phyloP scores from a whole-genome alignment of 345 rosid genomes.

The Microthlaspi erraticum region DNA sequence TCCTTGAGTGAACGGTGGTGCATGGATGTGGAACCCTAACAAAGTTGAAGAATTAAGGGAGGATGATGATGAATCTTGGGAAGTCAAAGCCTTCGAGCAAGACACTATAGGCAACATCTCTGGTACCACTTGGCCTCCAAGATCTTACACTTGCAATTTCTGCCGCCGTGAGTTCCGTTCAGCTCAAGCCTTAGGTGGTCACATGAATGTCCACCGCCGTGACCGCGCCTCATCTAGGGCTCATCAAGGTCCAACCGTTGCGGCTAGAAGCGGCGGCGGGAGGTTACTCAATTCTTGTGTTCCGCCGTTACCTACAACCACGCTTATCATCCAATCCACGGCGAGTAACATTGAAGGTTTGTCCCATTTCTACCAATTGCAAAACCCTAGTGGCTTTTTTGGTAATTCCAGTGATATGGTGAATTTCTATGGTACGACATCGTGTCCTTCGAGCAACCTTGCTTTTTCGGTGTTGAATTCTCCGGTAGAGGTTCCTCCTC shows the following conservation, averaged over 20 bases:
- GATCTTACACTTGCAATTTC: slow-evolving; percentile 92
- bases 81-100: slow-evolving; percentile 87
- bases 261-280: slow-evolving; percentile 8
- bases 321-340: slow-evolving; percentile 39
- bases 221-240: slow-evolving; percentile 82
- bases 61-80: slow-evolving; percentile 90
- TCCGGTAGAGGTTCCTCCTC: slow-evolving; percentile 39
- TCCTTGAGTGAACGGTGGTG: slow-evolving; percentile 40
- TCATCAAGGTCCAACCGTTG: slow-evolving; percentile 53
- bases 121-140: slow-evolving; percentile 97
- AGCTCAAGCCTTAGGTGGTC: slow-evolving; percentile 98
- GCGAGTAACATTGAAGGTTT: slow-evolving; percentile 50
- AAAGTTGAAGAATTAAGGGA: slow-evolving; percentile 36
- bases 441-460: slow-evolving; percentile 51
- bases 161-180: slow-evolving; percentile 94
- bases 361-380: slow-evolving; percentile 71
- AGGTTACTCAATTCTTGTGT: slow-evolving; percentile 46
- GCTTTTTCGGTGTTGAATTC: slow-evolving; percentile 39
- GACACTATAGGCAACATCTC: slow-evolving; percentile 66
- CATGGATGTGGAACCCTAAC: slow-evolving; percentile 80
- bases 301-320: slow-evolving; percentile 38
- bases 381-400: slow-evolving; percentile 57
- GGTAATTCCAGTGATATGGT: slow-evolving; percentile 37
- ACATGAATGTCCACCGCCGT: slow-evolving; percentile 98
- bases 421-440: slow-evolving; percentile 44